Base-by-base conservation (phyloP, 805 yeast genomes). In the Lipomyces sp. region DNA sequence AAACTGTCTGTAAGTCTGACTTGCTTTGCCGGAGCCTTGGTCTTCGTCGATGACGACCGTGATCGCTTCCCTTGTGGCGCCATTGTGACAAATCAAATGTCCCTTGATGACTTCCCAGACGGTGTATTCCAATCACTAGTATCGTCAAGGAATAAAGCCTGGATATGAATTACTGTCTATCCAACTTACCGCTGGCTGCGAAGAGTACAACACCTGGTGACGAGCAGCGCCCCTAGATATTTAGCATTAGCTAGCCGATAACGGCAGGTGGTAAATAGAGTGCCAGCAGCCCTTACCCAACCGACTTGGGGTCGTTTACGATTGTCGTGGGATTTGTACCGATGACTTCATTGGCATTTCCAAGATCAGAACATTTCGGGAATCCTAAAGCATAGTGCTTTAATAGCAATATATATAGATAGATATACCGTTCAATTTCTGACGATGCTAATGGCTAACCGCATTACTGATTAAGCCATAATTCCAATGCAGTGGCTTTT, bases 1-100 rank as follows among this genome's bases (percentile, higher is more conserved):
- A 63, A 63, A 2, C 57, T 59, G 39, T 63, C 66, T 13, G 66
- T 63, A 13, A 63, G 50, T 42, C 66, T 54, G 29, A 59, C 62
- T 45, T 63, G 66, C n/a, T 63, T 63, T 13, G 60, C 53, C 30
- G 45, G 58, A 13, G 32, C 33, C 33, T 59, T 15, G 24, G 35
- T 45, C 10, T 35, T 48, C 50, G 62, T 45, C 32, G 63, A 29
- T 32, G 66, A 8, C 13, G 55, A 24, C 24, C 48, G 48, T 42
- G 48, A 42, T 30, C 24, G 29, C 55, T 35, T 51, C 34, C 55
- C 60, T 37, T 58, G 66, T 10, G 66, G 66, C 55, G 56, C 51
- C 50, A 39, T 62, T 5, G 15, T 15, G 3, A 42, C 48, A 15
- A 42, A 15, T 42, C 48, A n/a, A 42, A n/a, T 15, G 7, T n/a